Percentiles rank a stretch among this genome's conserved stretches.
Conservation (phyloP, 768 basidiomycete genomes). For the Boletus subparvulus region DNA sequence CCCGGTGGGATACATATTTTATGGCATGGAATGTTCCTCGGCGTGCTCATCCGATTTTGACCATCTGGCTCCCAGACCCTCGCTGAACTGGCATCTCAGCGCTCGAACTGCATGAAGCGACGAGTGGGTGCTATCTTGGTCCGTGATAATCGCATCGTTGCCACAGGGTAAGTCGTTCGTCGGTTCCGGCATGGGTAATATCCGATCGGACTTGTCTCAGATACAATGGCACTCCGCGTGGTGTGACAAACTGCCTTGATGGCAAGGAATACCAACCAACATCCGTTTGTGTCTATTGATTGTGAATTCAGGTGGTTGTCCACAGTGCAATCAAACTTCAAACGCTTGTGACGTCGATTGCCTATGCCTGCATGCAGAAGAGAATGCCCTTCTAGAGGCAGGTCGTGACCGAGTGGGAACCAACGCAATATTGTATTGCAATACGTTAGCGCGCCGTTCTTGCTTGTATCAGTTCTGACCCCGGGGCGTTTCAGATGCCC, state of each 20-base stretch:
- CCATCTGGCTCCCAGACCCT: conserved; percentile 56
- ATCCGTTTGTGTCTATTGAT: conserved; percentile 39
- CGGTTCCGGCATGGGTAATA: neutral
- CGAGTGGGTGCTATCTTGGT: conserved; percentile 94
- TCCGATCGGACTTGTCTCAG: conserved; percentile 37
- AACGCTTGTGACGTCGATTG: conserved; percentile 64
- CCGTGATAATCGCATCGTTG: conserved; percentile 72
- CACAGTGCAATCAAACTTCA: conserved; percentile 65
- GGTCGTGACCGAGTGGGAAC: conserved; percentile 86
- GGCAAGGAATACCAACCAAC: conserved; percentile 11
- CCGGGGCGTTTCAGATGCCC: conserved; percentile 67
- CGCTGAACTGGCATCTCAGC: conserved; percentile 82
- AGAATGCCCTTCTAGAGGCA: conserved; percentile 94
- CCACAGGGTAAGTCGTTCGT: conserved; percentile 61
- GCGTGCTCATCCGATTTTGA: conserved; percentile 2
- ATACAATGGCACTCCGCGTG: conserved; percentile 96
- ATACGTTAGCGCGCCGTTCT: conserved; percentile 65
- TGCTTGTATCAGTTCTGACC: conserved; percentile 1
- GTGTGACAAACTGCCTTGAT: conserved; percentile 78
- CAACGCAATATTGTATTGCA: conserved; percentile 91
- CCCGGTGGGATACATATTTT: conserved; percentile 95
- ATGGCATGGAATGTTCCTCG: conserved; percentile 58
- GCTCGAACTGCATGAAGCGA: conserved; percentile 97
- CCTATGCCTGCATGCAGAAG: conserved; percentile 95
- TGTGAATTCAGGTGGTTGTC: conserved; percentile 84